Evolutionary conservation across 202 grass and related monocot species (phyloP).

Genomic region (Carex arenaria): DNA sequence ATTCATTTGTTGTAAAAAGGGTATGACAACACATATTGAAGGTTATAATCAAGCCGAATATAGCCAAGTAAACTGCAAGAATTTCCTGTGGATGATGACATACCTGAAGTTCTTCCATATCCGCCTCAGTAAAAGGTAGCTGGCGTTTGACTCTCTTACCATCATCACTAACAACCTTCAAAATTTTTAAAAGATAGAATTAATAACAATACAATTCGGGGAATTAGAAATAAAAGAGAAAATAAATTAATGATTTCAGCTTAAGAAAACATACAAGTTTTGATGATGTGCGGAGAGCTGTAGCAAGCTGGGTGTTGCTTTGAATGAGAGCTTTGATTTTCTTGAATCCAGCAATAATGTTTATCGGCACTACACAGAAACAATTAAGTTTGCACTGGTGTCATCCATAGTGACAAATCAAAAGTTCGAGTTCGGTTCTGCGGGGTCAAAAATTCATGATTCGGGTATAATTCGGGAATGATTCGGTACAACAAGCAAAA

Average conservation of each 20-base stretch:
- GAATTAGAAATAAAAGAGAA: not conserved
- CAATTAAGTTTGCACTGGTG: conserved; percentile 14
- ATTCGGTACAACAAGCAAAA: no score
- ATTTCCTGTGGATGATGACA: conserved; percentile 7
- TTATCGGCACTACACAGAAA: conserved; percentile 77
- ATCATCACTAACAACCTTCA: conserved; percentile 84
- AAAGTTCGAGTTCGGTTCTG: no score
- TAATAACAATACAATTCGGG: not conserved
- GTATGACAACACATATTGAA: not conserved
- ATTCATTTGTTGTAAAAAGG: not conserved
- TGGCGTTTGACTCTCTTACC: conserved; percentile 79
- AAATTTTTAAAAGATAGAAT: conserved; percentile 21
- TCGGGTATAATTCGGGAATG: no score
- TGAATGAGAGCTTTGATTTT: conserved; percentile 96
- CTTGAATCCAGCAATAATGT: conserved; percentile 89
- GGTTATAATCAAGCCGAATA: not conserved
- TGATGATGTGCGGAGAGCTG: conserved; percentile 82
- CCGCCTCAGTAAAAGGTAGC: conserved; percentile 72
- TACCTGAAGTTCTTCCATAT: conserved; percentile 96
- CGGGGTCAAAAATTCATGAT: no score
- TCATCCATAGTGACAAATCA: not conserved
- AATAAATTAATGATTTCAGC: conserved; percentile 9
- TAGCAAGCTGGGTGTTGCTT: conserved; percentile 72
- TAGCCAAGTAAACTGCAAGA: not conserved
- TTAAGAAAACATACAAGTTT: conserved; percentile 70